These are phyloP conservation scores for Mariannaea elegans DNA, from an alignment of 2,329 filamentous ascomycete species.

Conservation along the genomic window DNA sequence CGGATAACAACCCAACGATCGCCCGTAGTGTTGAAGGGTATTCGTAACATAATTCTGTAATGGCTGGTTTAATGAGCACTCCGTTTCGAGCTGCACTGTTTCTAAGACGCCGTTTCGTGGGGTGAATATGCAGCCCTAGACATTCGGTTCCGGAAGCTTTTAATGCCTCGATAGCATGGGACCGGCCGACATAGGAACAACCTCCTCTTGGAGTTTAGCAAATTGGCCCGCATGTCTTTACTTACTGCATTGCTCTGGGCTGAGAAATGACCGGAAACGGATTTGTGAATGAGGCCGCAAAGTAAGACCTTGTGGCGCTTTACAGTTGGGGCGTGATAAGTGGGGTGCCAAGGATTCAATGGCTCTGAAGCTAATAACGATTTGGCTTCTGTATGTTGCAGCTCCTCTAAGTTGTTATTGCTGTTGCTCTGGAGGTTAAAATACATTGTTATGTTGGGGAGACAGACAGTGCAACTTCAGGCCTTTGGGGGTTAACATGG, in stretches of 20 bases:
- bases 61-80: not conserved
- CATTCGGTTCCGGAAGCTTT: not conserved
- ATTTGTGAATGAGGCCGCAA: not conserved
- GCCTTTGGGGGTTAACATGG: not conserved
- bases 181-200: not conserved
- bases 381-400: not conserved
- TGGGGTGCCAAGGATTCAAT: slow-evolving; percentile 3
- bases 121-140: not conserved
- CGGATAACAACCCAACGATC: too few species aligned
- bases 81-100: too few species aligned
- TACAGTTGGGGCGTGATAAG: not conserved
- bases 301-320: not conserved
- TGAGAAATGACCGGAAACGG: not conserved
- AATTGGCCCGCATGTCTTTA: not conserved
- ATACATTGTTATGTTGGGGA: not conserved
- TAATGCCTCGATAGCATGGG: not conserved
- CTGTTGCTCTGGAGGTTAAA: not conserved
- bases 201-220: not conserved
- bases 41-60: slow-evolving; percentile 6
- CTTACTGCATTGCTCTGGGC: not conserved
- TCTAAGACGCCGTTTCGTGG: slow-evolving; percentile 10
- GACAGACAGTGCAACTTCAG: not conserved
- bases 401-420: too few species aligned
- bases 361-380: not conserved
- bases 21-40: not conserved